Evolutionary conservation across 1,284 basidiomycete species (phyloP).

Genomic region (Malassezia furfur): DNA sequence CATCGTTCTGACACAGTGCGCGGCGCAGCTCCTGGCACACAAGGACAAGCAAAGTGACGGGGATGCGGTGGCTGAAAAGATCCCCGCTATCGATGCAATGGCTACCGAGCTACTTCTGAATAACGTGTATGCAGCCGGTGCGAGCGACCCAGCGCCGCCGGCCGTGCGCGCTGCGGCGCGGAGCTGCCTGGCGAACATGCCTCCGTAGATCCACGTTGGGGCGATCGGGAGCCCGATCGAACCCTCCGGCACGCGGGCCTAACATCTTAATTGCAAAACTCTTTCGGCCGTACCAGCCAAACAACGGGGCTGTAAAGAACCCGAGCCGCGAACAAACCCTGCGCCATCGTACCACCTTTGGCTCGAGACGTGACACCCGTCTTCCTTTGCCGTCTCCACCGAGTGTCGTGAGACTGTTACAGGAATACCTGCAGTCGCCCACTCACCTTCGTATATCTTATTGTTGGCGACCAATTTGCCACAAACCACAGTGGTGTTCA

Average conservation of each 20-base stretch:
- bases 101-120: slow-evolving; percentile 29
- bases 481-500: not conserved
- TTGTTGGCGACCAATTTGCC: not conserved
- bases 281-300: slow-evolving; percentile 16
- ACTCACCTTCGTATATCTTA: not conserved
- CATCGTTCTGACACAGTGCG: not conserved
- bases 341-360: slow-evolving; percentile 3
- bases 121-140: slow-evolving; percentile 28
- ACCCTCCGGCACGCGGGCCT: not conserved
- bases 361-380: slow-evolving; percentile 1
- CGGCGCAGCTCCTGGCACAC: slow-evolving; percentile 3
- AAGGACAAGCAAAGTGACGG: slow-evolving; percentile 6
- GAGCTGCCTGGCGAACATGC: not conserved
- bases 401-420: not conserved
- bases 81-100: slow-evolving; percentile 29
- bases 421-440: not conserved
- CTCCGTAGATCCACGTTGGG: not conserved
- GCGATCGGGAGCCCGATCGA: not conserved
- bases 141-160: not conserved
- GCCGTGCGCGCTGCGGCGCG: slow-evolving; percentile 11
- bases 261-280: slow-evolving; percentile 9
- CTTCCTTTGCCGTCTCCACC: not conserved
- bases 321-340: slow-evolving; percentile 11
- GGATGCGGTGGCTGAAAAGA: slow-evolving; percentile 14
- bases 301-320: slow-evolving; percentile 10